Conservation (phyloP, 1,139 yeast species). For the Hemisphaericaspora xylofermentans region DNA sequence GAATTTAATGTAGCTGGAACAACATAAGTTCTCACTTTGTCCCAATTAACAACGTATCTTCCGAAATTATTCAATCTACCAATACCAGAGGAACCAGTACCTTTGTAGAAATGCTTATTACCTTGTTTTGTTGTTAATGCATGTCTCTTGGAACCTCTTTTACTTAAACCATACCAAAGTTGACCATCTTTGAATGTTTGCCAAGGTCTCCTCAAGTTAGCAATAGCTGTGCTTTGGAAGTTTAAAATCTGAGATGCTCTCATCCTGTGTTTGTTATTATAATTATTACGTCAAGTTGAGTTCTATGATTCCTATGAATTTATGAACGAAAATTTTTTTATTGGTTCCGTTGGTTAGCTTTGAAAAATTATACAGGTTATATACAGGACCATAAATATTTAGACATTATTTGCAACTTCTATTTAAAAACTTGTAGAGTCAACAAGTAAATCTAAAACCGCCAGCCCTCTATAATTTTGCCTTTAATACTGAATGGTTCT, state of each 20-base stretch:
- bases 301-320: background rate
- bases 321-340: constrained; percentile 4
- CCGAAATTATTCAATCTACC: constrained; percentile 79
- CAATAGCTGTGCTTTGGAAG: constrained; percentile 54
- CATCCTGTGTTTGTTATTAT: constrained; percentile 34
- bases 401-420: background rate
- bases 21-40: constrained; percentile 85
- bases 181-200: constrained; percentile 80
- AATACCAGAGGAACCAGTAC: constrained; percentile 92
- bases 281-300: background rate
- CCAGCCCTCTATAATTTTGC: background rate
- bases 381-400: background rate
- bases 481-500: constrained; percentile 1
- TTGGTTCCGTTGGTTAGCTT: background rate
- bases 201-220: constrained; percentile 81
- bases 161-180: constrained; percentile 75
- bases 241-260: constrained; percentile 49
- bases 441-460: too few species aligned
- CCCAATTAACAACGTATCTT: constrained; percentile 75
- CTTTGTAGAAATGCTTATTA: constrained; percentile 90
- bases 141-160: constrained; percentile 81
- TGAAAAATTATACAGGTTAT: background rate
- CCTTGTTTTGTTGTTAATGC: constrained; percentile 91
- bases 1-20: constrained; percentile 59
- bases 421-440: too few species aligned